Evolutionary conservation across 805 yeast species (phyloP), one percentile per base, ranked within the genome.

Genomic region (Lipomyces mesembrius): DNA sequence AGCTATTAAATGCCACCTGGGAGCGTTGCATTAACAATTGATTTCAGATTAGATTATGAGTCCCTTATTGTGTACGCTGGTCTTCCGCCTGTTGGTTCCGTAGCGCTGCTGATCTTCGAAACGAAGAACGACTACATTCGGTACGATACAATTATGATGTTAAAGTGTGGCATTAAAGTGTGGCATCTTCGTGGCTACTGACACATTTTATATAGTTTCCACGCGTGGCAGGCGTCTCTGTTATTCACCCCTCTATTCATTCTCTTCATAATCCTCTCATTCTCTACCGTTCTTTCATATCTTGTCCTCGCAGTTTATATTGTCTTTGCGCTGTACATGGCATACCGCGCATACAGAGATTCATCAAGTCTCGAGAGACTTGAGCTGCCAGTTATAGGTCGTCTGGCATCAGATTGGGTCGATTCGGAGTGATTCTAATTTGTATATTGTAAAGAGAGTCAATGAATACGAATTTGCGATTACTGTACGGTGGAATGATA

Each of bases 21-120:
- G 49, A 43, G 49, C 49, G 25, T 43, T 14, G 49, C 49, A 43
- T 43, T 43, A 43, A 43, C 22, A 17, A 43, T 37, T 60, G 49
- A n/a, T 43, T 37, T 27, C 37, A 67, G 71, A 61, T 58, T 68
- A 29, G 71, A 68, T 60, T 68, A 65, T 67, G 71, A 67, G 53
- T 61, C 72, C 32, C 62, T 65, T 1, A 60, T 68, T 43, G 68
- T 70, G 1, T 68, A 68, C 35, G 68, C 59, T 2, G 66, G 65
- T 4, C 63, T 68, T 34, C 71, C 71, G n/a, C 71, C 71, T 11
- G 70, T 68, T 12, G 71, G 71, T 37, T 68, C 71, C 9, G 71
- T 66, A 22, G 49, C 61, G 12, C 46, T 68, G 20, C 64, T 68
- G 29, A 59, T 68, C 34, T 68, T 68, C 20, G 71, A 68, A 51